These are phyloP conservation scores for Paracoccidioides lutzii DNA, from an alignment of 2,329 filamentous ascomycete genomes.

Conservation along the genomic window DNA sequence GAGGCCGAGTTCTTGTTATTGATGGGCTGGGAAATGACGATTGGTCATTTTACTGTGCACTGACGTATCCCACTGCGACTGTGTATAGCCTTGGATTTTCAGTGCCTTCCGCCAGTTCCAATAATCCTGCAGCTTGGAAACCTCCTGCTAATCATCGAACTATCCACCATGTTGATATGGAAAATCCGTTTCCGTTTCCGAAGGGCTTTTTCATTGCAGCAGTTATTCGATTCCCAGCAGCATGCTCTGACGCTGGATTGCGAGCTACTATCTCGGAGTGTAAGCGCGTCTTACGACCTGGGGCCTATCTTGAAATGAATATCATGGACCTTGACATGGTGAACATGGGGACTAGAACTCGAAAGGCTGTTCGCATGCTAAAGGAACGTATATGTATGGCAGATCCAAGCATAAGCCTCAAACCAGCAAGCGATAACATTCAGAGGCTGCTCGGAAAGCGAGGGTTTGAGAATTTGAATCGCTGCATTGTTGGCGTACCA, in stretches of 20 bases:
- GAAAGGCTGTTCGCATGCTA: slow-evolving; percentile 32
- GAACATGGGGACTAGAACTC: slow-evolving; percentile 36
- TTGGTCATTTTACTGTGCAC: slow-evolving; percentile 40
- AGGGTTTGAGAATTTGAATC: slow-evolving; percentile 37
- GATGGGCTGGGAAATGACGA: slow-evolving; percentile 40
- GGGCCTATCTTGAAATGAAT: slow-evolving; percentile 38
- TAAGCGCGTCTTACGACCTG: slow-evolving; percentile 36
- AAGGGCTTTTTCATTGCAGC: slow-evolving; percentile 35
- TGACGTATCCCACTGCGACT: slow-evolving; percentile 35
- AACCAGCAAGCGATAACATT: slow-evolving; percentile 36
- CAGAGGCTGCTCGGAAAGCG: slow-evolving; percentile 33
- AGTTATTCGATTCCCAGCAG: slow-evolving; percentile 35
- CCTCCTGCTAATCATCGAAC: slow-evolving; percentile 32
- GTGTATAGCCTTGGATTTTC: slow-evolving; percentile 33
- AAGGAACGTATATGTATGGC: slow-evolving; percentile 34
- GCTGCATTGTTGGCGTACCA: slow-evolving; percentile 37
- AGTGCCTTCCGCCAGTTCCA: slow-evolving; percentile 20
- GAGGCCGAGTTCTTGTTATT: slow-evolving; percentile 36
- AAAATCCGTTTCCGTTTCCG: slow-evolving; percentile 34
- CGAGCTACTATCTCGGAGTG: slow-evolving; percentile 36
- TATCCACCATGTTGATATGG: slow-evolving; percentile 29
- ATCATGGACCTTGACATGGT: slow-evolving; percentile 38
- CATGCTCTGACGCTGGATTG: slow-evolving; percentile 32
- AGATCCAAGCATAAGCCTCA: slow-evolving; percentile 32
- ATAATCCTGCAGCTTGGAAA: slow-evolving; percentile 30